Evolutionary conservation across 169 alveolate genomes (phyloP), one percentile per base, ranked within the genome.

Genomic region (Blepharisma undulans): DNA sequence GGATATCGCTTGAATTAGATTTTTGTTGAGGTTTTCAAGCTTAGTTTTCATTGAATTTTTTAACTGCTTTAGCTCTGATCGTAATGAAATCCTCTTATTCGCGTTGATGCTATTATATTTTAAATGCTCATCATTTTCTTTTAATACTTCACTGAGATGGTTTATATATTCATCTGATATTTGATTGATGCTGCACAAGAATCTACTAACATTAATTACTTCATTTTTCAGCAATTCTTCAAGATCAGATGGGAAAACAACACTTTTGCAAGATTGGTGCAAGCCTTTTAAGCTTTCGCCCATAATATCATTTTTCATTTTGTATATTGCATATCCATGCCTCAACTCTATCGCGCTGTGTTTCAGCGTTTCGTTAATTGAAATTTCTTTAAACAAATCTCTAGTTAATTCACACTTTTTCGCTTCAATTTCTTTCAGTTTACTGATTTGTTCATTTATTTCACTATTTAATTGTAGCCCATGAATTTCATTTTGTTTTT

Each of bases 231-330:
- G 14, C 14, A 48, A 0, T 48, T 48, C 66, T 48, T 48, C 66
- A 48, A 48, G 66, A 48, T 48, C 66, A 48, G 66, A 10, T 5
- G 66, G 12, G 14, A 48, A 48, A 48, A 48, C 66, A 18, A 48
- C 66, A 48, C 66, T 48, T 48, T 48, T 48, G 10, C 66, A 48
- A 18, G 95, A 60, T 22, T 92, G 92, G 60, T 91, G 82, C 16
- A 94, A 91, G 21, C 94, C 92, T 27, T 74, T 92, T 7, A 94
- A 72, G 72, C 87, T 36, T 22, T 94, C 94, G 0, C 94, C 96
- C 88, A 92, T 94, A 16, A 94, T 90, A 30, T 92, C 95, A 25
- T 87, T 78, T 84, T 94, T 94, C 94, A 94, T 90, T 84, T 22
- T 32, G 14, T 82, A 29, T 21, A 94, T 34, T 8, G 90, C 32